Percentiles rank a stretch among this genome's conserved stretches.
Evolutionary conservation across 2,329 filamentous ascomycete genomes (phyloP).

Genomic region (Neoarthrinium moseri): DNA sequence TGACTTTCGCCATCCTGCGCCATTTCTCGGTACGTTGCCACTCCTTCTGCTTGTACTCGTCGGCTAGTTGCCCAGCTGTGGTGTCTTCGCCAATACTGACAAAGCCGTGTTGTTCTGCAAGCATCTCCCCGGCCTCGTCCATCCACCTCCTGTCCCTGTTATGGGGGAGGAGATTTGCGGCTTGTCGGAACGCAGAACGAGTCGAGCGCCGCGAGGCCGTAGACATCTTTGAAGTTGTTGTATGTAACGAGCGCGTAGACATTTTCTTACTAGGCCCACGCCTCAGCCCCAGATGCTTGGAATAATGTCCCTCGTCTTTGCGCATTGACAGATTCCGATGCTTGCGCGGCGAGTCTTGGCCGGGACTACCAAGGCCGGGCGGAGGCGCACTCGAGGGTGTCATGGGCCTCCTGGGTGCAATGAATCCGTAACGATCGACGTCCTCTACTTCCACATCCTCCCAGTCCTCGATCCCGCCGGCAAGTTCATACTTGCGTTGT

Average conservation of each 20-base stretch:
- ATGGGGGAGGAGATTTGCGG: slow-evolving; percentile 58
- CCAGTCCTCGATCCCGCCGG: slow-evolving; percentile 66
- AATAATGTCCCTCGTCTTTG: slow-evolving; percentile 35
- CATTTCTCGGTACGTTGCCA: slow-evolving; percentile 64
- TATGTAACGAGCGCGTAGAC: slow-evolving; percentile 58
- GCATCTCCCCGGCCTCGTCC: slow-evolving; percentile 67
- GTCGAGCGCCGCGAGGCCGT: slow-evolving; percentile 51
- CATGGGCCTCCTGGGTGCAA: slow-evolving; percentile 44
- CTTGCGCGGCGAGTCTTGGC: slow-evolving; percentile 41
- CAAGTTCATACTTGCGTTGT: slow-evolving; percentile 45
- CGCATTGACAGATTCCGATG: slow-evolving; percentile 45
- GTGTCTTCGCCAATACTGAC: slow-evolving; percentile 56
- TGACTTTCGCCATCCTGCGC: slow-evolving; percentile 63
- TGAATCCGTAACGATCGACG: slow-evolving; percentile 70
- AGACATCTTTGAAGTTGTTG: slow-evolving; percentile 53
- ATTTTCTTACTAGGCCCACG: slow-evolving; percentile 52
- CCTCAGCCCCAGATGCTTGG: slow-evolving; percentile 32
- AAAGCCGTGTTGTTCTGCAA: slow-evolving; percentile 57
- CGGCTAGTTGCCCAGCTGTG: slow-evolving; percentile 48
- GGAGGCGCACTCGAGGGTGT: slow-evolving; percentile 25
- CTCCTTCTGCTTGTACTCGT: slow-evolving; percentile 62
- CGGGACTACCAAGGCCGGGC: slow-evolving; percentile 40
- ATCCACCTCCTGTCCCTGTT: slow-evolving; percentile 61
- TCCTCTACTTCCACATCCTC: slow-evolving; percentile 60
- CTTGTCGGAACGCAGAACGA: slow-evolving; percentile 54